Evolutionary conservation across 805 yeast species (phyloP), one percentile per base, ranked within the genome.

Genomic region (Candida tibetensis): DNA sequence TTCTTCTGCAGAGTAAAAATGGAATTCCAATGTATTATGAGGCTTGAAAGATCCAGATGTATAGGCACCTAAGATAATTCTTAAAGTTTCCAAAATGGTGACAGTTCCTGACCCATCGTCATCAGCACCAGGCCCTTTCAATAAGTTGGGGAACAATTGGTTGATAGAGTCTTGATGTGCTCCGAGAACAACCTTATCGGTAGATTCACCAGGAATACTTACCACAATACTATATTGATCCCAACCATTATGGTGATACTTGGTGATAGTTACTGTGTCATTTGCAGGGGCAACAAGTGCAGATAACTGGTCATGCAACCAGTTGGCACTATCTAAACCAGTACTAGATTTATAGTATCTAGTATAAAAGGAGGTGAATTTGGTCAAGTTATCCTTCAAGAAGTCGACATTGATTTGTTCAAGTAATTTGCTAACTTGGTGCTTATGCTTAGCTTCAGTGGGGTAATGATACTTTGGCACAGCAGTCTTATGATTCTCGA

Each of bases 1-100:
- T 70, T 91, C 98, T 66, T 91, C 98, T 1, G 95, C 98, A 18
- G 95, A 78, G 66, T 88, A 91, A 72, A 88, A 91, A 63, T 91
- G 98, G 67, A 91, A 90, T 58, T 91, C 95, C 14, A 91, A 62
- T 0, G 95, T 78, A 61, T 88, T 86, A 30, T 73, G 63, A 10
- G 90, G 88, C 41, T 62, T 51, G 47, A 72, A 72, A 0, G 68
- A 64, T 2, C 62, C 62, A 3, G 47, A 33, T 14, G 46, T 52
- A 36, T 58, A 54, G 17, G 17, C 28, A n/a, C 23, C 67, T 5
- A 75, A 59, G 18, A 87, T 62, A 12, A 85, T 61, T 47, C 93
- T 72, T 50, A 89, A 72, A 1, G 89, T 79, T 58, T 89, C 95
- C 38, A 89, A 60, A 22, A 77, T 74, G 2, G 95, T 82, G 3